Base-by-base conservation (phyloP, 2,329 filamentous ascomycete genomes). In the Elsinoe necatrix region DNA sequence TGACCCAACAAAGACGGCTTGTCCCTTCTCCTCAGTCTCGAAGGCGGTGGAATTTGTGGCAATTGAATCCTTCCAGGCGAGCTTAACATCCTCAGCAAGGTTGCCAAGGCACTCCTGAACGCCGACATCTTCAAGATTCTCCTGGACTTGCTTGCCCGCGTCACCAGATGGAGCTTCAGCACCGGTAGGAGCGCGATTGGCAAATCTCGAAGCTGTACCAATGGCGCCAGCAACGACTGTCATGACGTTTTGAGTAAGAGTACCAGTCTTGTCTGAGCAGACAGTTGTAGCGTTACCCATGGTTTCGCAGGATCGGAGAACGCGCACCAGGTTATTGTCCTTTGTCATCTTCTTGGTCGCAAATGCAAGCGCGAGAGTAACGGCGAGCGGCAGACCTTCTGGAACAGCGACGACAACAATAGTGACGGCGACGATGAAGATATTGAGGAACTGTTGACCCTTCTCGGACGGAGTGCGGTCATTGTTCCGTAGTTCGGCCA, bases 191-290 rank as follows among this genome's bases (percentile, higher is more conserved):
- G 62, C 70, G 43, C 69, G 67, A 56, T 76, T 76, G 54, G 73
- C 76, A 66, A 85, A 84, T 58, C 77, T 76, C 37, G 78, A 75
- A 59, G 74, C 75, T 12, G 77, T 77, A 27, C 85, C 85, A 39
- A 88, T 71, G 4, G 84, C 83, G 5, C 85, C 86, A 23, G 86
- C 83, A 27, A 90, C 86, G 1, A 89, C 85, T 0, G 83, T 86
- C 84, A 87, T 87, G 68, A 83, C 82, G 66, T 87, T 87, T 58
- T 86, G 84, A 0, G 85, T 89, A 16, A 89, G 71, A 4, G 85
- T 89, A 51, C 85, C 85, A 1, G 85, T 89, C 71, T 89, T 89
- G 68, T 89, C 87, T 3, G 87, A 90, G 70, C 87, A 92, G 34
- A 92, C 85, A 0, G 86, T 86, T 1, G 82, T 85, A 25, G 82